Evolutionary conservation across 371 early-diverging fungal species (phyloP).

Genomic region (Mucor irregularis): DNA sequence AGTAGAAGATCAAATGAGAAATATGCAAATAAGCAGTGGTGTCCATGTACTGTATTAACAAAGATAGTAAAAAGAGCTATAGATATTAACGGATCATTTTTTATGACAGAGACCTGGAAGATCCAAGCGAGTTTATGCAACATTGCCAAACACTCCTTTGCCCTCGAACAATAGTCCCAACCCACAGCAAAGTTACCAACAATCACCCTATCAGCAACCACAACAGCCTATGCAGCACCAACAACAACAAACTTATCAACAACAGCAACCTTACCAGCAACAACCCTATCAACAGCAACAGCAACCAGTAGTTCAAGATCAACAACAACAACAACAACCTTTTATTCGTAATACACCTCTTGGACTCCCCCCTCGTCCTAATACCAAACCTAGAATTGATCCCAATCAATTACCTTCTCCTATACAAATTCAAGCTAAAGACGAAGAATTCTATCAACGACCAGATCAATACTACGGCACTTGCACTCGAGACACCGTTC

Average conservation of each 20-base stretch:
- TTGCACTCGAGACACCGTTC: slow-evolving; percentile 62
- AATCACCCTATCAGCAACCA: neutral
- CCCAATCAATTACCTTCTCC: slow-evolving; percentile 95
- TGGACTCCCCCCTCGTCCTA: slow-evolving; percentile 30
- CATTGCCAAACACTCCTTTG: slow-evolving; percentile 9
- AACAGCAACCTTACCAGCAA: neutral
- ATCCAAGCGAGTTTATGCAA: slow-evolving; percentile 38
- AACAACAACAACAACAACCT: slow-evolving; percentile 4
- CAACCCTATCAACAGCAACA: neutral
- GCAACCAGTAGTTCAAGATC: slow-evolving; percentile 4
- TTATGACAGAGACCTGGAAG: slow-evolving; percentile 19
- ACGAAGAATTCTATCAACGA: slow-evolving; percentile 67
- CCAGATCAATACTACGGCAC: slow-evolving; percentile 69
- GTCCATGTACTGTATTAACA: neutral
- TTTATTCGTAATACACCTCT: slow-evolving; percentile 9
- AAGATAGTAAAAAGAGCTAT: too few species aligned
- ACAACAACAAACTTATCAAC: too few species aligned
- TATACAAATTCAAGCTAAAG: slow-evolving; percentile 74
- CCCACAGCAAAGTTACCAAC: slow-evolving; percentile 1
- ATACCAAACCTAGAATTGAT: slow-evolving; percentile 73
- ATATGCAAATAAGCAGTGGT: neutral
- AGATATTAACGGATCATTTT: too few species aligned
- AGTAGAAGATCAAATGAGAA: slow-evolving; percentile 2
- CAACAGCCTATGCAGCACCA: neutral
- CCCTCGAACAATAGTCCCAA: neutral